phyloP scores from a whole-genome alignment of 1,284 basidiomycete species.

The Cyathus olla region DNA sequence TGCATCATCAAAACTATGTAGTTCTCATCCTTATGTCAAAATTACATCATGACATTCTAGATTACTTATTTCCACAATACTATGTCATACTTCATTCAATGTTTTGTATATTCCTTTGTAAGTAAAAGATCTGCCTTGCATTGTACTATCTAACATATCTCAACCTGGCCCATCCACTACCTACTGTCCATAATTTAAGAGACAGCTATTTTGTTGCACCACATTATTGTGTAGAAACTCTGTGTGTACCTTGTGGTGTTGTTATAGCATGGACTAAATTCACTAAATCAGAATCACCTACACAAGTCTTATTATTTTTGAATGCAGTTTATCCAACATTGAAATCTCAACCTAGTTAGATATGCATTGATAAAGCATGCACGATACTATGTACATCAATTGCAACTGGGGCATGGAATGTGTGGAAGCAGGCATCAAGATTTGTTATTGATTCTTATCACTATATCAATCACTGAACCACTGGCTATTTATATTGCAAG shows the following conservation, averaged over 20 bases:
- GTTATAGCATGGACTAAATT: conserved; percentile 35
- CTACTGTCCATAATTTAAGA: conserved; percentile 4
- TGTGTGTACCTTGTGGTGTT: conserved; percentile 30
- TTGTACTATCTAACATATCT: too few relatives aligned
- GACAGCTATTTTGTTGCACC: conserved; percentile 26
- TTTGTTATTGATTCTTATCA: conserved; percentile 29
- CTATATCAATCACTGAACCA: conserved; percentile 21
- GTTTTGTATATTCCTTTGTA: too few relatives aligned
- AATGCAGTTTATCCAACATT: conserved; percentile 21
- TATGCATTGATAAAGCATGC: conserved; percentile 36
- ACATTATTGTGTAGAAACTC: conserved; percentile 25
- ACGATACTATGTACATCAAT: conserved; percentile 18
- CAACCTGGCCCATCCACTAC: too few relatives aligned
- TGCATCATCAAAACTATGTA: too few relatives aligned
- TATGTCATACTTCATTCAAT: too few relatives aligned
- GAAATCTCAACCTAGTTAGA: conserved; percentile 22
- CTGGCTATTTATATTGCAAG: conserved; percentile 16
- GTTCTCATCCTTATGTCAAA: too few relatives aligned
- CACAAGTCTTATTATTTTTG: conserved; percentile 30
- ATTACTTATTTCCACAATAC: too few relatives aligned
- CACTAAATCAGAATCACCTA: conserved; percentile 31
- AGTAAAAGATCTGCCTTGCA: too few relatives aligned
- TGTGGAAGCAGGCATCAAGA: conserved; percentile 19
- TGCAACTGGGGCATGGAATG: conserved; percentile 12
- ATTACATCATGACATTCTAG: too few relatives aligned